Evolutionary conservation across 495 filamentous ascomycete genomes (phyloP), one percentile per base, ranked within the genome.

Genomic region (Xylaria palmicola): DNA sequence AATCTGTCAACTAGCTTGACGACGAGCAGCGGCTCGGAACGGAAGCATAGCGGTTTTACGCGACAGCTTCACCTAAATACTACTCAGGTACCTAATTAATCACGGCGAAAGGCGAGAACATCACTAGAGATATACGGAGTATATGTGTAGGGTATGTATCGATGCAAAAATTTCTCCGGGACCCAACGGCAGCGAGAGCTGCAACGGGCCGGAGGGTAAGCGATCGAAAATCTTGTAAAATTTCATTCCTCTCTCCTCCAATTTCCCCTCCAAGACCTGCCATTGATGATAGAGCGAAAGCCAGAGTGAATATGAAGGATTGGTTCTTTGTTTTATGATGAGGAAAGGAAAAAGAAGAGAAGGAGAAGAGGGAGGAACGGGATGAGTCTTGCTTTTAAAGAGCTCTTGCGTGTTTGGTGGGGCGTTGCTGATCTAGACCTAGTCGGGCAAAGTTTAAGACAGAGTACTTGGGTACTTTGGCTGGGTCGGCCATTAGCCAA

Each of bases 291-390:
- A 68, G 56, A 77, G 79, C 76, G 70, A 72, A 83, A 85, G 80
- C 81, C 85, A 85, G 88, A 91, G 87, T 90, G 88, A 89, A 91
- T 91, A 84, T 81, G 86, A 82, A 88, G 87, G 88, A 86, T 84
- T 73, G 72, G 77, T 56, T 37, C n/a, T 74, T 82, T 84, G 85
- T 86, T 75, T 83, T 78, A 85, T 78, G 75, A 75, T 70, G 75
- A 81, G 74, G 74, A 73, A 75, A 81, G 73, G 67, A 71, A 60
- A 68, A 70, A 71, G 66, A 72, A 62, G 60, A 62, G 47, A 66
- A 67, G 41, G 22, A 26, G 65, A 55, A n/a, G 50, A 61, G 9
- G 26, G 6, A 55, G 29, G 22, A 39, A 1, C 1, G 15, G 41
- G n/a, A 29, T 20, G 26, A 20, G 30, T 50, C 39, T 39, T 7